These are phyloP conservation scores for Silene vulgaris DNA, from an alignment of 179 eudicot genomes.

Conservation along the genomic window DNA sequence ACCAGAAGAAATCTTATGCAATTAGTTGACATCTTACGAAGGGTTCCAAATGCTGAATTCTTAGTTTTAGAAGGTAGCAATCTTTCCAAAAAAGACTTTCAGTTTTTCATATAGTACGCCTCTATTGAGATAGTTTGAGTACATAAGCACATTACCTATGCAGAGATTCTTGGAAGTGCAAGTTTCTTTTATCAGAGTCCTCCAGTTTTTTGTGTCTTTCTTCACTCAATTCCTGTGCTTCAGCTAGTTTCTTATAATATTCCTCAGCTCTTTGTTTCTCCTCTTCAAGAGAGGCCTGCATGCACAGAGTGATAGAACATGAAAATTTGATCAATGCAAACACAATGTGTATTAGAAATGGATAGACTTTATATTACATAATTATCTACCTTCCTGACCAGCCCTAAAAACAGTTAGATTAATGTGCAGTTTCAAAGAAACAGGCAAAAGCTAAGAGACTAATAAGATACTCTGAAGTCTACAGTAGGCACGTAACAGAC, in stretches of 20 bases:
- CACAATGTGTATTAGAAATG: background rate
- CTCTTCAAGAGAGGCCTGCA: slow-evolving; percentile 51
- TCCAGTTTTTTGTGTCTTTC: slow-evolving; percentile 60
- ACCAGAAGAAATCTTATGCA: background rate
- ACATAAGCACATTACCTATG: slow-evolving; percentile 42
- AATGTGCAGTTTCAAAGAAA: background rate
- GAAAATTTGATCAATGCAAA: slow-evolving; percentile 1
- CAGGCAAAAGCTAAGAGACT: background rate
- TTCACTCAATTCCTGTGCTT: slow-evolving; percentile 47
- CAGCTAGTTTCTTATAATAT: slow-evolving; percentile 47
- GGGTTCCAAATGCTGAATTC: background rate
- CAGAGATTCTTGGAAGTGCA: slow-evolving; percentile 67
- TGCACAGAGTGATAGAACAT: slow-evolving; percentile 17
- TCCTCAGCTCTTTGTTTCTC: slow-evolving; percentile 64
- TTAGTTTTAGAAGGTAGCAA: background rate
- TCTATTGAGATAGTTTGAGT: slow-evolving; percentile 1
- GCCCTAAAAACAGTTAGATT: background rate
- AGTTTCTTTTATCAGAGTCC: slow-evolving; percentile 57
- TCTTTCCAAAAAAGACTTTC: background rate
- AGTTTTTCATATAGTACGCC: background rate
- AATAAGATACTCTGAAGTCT: slow-evolving; percentile 3
- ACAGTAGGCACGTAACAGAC: background rate
- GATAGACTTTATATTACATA: background rate
- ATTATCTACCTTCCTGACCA: background rate
- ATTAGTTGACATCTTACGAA: background rate